Evolutionary conservation across 768 basidiomycete genomes (phyloP), one percentile per base, ranked within the genome.

Genomic region (Astraeus odoratus): DNA sequence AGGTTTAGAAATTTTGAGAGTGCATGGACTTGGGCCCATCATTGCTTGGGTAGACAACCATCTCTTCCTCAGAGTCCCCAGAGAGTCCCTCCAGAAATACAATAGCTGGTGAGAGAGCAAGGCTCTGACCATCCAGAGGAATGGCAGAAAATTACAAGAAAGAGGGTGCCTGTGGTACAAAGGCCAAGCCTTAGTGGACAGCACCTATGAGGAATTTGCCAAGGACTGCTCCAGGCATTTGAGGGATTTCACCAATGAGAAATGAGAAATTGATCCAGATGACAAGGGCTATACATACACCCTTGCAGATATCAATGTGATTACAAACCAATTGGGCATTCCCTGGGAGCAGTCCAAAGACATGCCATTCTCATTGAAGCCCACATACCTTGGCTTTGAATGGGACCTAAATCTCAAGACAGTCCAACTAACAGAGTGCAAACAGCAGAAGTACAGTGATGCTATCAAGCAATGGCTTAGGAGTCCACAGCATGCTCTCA

Each of bases 281-380:
- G n/a, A n/a, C n/a, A n/a, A n/a, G n/a, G n/a, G n/a, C n/a, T n/a
- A n/a, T n/a, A n/a, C n/a, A n/a, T n/a, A n/a, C n/a, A n/a, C n/a
- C n/a, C n/a, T 57, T 4, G 44, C 22, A 1, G 70, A 75, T 46
- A 69, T 76, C 19, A 59, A 74, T 34, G 6, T 2, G 0, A 22
- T 72, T 0, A 69, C 69, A 0, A 15, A 36, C 0, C 15, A 31
- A 2, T 58, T 71, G 10, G 65, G 68, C 1, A 59, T 63, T 8
- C 53, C 58, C 0, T 69, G 67, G 67, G 55, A 65, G 13, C 0
- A 23, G 1, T 43, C 47, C 5, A 71, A 72, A 45, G 56, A 61
- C 22, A 44, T 51, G 2, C 55, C 51, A 1, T 63, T 60, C 39
- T 46, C 30, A 15, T 1, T 16, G 4, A 25, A 24, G 0, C 47